These are phyloP conservation scores for Beauveria sp. DNA, from an alignment of 2,329 filamentous ascomycete genomes.

Conservation along the genomic window DNA sequence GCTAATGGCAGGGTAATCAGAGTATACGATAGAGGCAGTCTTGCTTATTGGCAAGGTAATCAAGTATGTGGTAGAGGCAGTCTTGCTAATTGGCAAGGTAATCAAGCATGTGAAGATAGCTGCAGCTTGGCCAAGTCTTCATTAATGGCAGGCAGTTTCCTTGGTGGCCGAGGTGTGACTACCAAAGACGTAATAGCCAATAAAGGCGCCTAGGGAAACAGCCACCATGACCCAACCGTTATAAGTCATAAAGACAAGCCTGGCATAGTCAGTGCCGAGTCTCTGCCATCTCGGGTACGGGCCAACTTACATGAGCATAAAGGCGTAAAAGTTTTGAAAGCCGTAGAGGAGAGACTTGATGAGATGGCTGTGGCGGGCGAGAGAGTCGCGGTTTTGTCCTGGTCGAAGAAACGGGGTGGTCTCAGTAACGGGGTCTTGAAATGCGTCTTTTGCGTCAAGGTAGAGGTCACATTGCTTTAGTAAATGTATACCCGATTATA, in stretches of 20 bases:
- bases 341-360: constrained; percentile 81
- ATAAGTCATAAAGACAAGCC: constrained; percentile 99
- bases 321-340: constrained; percentile 94
- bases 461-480: not conserved
- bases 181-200: constrained; percentile 81
- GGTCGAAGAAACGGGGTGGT: constrained; percentile 55
- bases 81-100: not conserved
- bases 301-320: constrained; percentile 91
- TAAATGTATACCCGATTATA: not conserved
- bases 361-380: constrained; percentile 63
- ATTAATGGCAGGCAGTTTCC: constrained; percentile 83
- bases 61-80: not conserved
- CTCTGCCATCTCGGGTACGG: not conserved
- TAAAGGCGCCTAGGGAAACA: constrained; percentile 78
- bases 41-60: not conserved
- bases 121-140: too few relatives aligned
- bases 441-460: not conserved
- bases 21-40: not conserved
- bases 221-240: constrained; percentile 97
- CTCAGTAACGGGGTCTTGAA: constrained; percentile 45
- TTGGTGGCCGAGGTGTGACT: constrained; percentile 64
- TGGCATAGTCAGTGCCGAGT: constrained; percentile 28
- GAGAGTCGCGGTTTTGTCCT: constrained; percentile 62
- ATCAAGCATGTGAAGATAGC: too few relatives aligned
- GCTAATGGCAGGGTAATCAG: not conserved